Evolutionary conservation across 2,329 filamentous ascomycete species (phyloP).

Genomic region (Sclerotinia subarctica): DNA sequence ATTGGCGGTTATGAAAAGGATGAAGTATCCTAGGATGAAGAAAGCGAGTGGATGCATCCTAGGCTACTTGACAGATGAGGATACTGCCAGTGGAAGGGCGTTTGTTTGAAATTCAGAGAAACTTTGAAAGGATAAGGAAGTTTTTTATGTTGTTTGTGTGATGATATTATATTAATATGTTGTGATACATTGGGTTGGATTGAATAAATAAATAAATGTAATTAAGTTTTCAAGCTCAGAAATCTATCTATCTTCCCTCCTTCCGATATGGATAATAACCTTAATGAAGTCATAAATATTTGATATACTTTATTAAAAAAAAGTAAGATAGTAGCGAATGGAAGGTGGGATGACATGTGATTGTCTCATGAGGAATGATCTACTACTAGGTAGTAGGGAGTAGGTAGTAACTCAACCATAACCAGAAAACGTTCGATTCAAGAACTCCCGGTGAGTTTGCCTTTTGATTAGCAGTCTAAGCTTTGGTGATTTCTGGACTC

Average conservation of each 20-base stretch:
- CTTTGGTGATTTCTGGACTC: too few species aligned
- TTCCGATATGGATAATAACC: neutral
- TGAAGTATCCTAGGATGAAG: conserved; percentile 16
- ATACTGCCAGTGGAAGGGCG: neutral
- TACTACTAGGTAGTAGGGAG: too few species aligned
- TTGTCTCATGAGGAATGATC: neutral
- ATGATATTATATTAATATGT: neutral
- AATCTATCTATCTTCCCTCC: too few species aligned
- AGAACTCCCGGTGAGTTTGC: neutral
- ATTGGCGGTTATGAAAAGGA: conserved; percentile 16
- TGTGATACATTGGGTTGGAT: neutral
- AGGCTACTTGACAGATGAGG: neutral
- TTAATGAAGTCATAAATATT: neutral
- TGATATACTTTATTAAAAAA: neutral
- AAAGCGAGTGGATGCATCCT: conserved; percentile 15
- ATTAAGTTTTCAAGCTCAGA: neutral
- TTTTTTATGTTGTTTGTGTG: neutral
- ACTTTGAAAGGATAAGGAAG: neutral
- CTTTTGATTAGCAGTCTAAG: too few species aligned
- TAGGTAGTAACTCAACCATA: neutral
- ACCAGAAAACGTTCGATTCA: neutral
- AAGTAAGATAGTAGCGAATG: neutral
- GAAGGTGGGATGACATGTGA: conserved; percentile 11
- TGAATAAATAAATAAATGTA: neutral
- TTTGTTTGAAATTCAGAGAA: neutral